Percentiles rank a stretch among this genome's conserved stretches.
Evolutionary conservation across 768 basidiomycete species (phyloP).

Genomic region (Lactarius pseudohatsudake): DNA sequence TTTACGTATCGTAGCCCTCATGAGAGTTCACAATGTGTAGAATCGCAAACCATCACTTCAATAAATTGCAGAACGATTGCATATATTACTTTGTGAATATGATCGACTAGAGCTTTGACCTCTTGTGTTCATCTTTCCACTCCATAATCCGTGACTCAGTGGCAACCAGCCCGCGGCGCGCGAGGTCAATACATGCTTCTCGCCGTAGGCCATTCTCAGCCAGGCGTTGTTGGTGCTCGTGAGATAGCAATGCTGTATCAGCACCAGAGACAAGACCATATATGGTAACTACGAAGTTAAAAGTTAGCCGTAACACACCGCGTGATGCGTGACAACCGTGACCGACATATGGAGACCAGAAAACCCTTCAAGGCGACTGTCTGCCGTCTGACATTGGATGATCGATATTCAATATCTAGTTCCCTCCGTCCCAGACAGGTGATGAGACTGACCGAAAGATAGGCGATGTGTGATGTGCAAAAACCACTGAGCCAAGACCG

Average conservation of each 20-base stretch:
- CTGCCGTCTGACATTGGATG: constrained; percentile 54
- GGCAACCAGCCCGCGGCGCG: constrained; percentile 68
- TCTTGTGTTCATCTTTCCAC: constrained; percentile 56
- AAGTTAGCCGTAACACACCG: constrained; percentile 7
- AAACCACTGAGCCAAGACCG: constrained; percentile 58
- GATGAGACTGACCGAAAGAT: constrained; percentile 54
- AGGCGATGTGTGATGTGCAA: constrained; percentile 73
- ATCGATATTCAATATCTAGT: neutral
- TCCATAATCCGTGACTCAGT: constrained; percentile 83
- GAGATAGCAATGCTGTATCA: constrained; percentile 69
- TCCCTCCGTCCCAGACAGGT: neutral
- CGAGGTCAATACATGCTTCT: constrained; percentile 73
- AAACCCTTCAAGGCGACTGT: constrained; percentile 81
- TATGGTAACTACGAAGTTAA: constrained; percentile 50
- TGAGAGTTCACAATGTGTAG: constrained; percentile 21
- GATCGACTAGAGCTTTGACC: constrained; percentile 9
- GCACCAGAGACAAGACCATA: constrained; percentile 73
- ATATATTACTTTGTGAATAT: constrained; percentile 20
- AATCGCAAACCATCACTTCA: constrained; percentile 18
- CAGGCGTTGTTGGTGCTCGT: constrained; percentile 63
- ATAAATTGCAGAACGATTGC: constrained; percentile 23
- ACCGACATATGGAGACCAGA: constrained; percentile 68
- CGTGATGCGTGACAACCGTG: neutral
- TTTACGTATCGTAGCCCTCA: constrained; percentile 20
- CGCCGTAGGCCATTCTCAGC: constrained; percentile 69